These are phyloP conservation scores for Baeospora myosura DNA, from an alignment of 1,284 basidiomycete species.

Conservation along the genomic window DNA sequence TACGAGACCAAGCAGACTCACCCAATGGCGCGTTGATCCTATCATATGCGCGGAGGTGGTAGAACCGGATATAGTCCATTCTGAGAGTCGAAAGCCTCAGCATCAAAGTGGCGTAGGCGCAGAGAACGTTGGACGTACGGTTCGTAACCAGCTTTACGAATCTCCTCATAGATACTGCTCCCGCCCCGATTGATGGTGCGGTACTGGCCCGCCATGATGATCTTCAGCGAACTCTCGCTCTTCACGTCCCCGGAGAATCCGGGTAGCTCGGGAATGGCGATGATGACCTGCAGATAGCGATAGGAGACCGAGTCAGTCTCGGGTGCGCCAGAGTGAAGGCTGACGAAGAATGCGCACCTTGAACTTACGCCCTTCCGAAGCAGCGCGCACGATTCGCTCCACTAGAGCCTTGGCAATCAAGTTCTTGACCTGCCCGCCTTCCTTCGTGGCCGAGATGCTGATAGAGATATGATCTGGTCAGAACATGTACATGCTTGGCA, in stretches of 20 bases:
- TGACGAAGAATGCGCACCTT: too few species aligned
- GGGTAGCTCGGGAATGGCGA: constrained; percentile 79
- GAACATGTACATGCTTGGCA: not conserved
- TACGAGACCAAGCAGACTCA: constrained; percentile 18
- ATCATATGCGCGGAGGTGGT: constrained; percentile 86
- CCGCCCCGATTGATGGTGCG: constrained; percentile 84
- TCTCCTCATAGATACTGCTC: constrained; percentile 76
- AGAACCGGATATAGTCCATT: constrained; percentile 77
- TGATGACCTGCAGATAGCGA: constrained; percentile 46
- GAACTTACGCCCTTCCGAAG: constrained; percentile 65
- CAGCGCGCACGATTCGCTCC: constrained; percentile 78
- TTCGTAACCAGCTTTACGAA: constrained; percentile 74
- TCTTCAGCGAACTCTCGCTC: constrained; percentile 30
- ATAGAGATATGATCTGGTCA: constrained; percentile 5
- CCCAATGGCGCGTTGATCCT: constrained; percentile 78
- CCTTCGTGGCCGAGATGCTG: constrained; percentile 71
- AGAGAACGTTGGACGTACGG: constrained; percentile 57
- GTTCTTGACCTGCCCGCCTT: constrained; percentile 70
- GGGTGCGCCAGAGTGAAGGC: too few species aligned
- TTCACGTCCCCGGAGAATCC: constrained; percentile 82
- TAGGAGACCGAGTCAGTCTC: not conserved
- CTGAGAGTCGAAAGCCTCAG: constrained; percentile 29
- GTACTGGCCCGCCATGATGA: constrained; percentile 78
- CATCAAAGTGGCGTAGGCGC: not conserved
- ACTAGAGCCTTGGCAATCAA: constrained; percentile 77